Evolutionary conservation across 495 filamentous ascomycete genomes (phyloP), one percentile per base, ranked within the genome.

Genomic region (Neurospora tetraspora): DNA sequence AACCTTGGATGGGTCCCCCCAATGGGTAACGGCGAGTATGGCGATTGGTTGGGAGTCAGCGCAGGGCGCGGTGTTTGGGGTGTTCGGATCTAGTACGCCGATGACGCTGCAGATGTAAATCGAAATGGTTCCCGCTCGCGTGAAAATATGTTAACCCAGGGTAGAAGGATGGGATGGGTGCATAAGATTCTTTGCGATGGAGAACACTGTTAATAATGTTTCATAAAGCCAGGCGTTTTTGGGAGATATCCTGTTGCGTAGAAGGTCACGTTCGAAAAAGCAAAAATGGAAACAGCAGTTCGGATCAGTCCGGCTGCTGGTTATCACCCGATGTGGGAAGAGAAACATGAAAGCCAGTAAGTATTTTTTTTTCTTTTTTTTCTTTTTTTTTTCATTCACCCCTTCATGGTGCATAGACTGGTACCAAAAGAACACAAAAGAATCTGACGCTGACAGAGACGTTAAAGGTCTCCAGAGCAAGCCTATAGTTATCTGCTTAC

Each of bases 1-100:
- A 98, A 98, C 80, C 87, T 98, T 39, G 94, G 92, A 77, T 99
- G 96, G 96, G 93, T 92, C 18, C 95, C 96, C 39, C 92, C 91
- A 69, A 90, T 92, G 73, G 74, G 77, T 12, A 91, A 87, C 68
- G 85, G 87, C n/a, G 91, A 93, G 69, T 90, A 90, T 5, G 91
- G 92, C 16, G 96, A 99, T 73, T 99, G 96, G 96, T 83, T 99
- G 20, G 96, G 96, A 31, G 93, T 99, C 6, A 92, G 91, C 78
- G 96, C 93, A 39, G 96, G 96, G 34, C 86, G 94, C 71, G 96
- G 95, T 1, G 87, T 98, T 20, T 98, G 94, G 92, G 94, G 95
- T 31, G 80, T 82, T 37, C 72, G 75, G 74, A 27, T 71, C n/a
- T 74, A 71, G 69, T 65, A 65, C 14, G 27, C 53, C 53, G 53